Evolutionary conservation across 2,329 filamentous ascomycete genomes (phyloP).

Genomic region (Cladosporium oxysporum): DNA sequence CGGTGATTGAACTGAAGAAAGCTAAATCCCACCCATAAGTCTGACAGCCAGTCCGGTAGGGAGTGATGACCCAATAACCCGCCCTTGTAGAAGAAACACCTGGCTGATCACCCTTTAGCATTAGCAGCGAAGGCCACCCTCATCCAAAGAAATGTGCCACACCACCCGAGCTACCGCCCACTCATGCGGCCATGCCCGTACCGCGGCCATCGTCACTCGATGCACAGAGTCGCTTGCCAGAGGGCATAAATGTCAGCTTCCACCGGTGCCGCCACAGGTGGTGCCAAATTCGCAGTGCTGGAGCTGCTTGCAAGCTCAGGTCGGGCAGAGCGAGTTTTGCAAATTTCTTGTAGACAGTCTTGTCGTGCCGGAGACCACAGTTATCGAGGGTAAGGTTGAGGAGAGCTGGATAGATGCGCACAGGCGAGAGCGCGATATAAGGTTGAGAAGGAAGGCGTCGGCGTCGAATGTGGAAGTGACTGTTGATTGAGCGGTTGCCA

Average conservation of each 20-base stretch:
- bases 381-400: not conserved
- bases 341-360: not conserved
- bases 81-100: not conserved
- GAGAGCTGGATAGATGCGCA: not conserved
- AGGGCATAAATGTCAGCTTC: not conserved
- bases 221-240: not conserved
- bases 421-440: not conserved
- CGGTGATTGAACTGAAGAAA: not conserved
- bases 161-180: not conserved
- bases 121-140: not conserved
- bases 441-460: not conserved
- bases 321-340: not conserved
- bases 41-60: not conserved
- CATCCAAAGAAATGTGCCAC: conserved; percentile 1
- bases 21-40: not conserved
- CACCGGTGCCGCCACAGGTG: not conserved
- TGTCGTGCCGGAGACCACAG: conserved; percentile 1
- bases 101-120: not conserved
- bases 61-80: not conserved
- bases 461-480: not conserved
- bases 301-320: not conserved
- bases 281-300: not conserved
- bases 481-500: not conserved
- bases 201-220: not conserved
- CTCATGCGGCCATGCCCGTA: conserved; percentile 8